Evolutionary conservation across 2,329 filamentous ascomycete species (phyloP).

Genomic region (Xylaria sp.): DNA sequence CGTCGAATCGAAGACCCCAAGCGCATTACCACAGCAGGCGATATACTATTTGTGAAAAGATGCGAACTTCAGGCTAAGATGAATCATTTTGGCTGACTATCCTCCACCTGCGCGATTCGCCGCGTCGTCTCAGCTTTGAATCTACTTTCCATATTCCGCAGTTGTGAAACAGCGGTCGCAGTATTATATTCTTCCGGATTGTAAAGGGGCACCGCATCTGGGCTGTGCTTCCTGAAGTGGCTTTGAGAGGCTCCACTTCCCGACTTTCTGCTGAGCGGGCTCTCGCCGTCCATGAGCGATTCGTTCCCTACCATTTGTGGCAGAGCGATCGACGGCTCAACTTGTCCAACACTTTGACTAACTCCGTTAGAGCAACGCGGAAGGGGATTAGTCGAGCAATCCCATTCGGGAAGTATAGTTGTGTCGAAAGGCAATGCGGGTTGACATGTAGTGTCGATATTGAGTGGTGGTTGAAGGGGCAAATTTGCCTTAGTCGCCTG

Average conservation of each 20-base stretch:
- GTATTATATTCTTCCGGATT: background rate
- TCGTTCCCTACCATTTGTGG: background rate
- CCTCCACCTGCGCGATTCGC: background rate
- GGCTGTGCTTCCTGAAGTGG: background rate
- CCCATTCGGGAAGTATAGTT: background rate
- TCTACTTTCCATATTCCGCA: background rate
- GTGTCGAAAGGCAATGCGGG: background rate
- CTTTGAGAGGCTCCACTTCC: background rate
- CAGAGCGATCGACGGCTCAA: background rate
- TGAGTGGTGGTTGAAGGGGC: background rate
- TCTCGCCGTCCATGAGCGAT: background rate
- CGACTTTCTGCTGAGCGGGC: background rate
- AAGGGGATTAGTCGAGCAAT: no score
- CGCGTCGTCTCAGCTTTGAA: slow-evolving; percentile 1
- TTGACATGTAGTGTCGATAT: background rate
- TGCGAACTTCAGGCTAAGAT: background rate
- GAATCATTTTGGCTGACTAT: background rate
- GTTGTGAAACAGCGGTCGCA: background rate
- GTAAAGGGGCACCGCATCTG: background rate
- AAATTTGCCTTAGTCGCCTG: background rate
- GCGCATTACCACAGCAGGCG: no score
- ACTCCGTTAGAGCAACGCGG: background rate
- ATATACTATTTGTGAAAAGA: background rate
- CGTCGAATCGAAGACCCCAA: background rate
- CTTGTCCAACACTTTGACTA: background rate